Percentiles rank a stretch among this genome's conserved stretches.
phyloP scores from a whole-genome alignment of 1,284 basidiomycete species.

The Pyrrhoderma noxium region DNA sequence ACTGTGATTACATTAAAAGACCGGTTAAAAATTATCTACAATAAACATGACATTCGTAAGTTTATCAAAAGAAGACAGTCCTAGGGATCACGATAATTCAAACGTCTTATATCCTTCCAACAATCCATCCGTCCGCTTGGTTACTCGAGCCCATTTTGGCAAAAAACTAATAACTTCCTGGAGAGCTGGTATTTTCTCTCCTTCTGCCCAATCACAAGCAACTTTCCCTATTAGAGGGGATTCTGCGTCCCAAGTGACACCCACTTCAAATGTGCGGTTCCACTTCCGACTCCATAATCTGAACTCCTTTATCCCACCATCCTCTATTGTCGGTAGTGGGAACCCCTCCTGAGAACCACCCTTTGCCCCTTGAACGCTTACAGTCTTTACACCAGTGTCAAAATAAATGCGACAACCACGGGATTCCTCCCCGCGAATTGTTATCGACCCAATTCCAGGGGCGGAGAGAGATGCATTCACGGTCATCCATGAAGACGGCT shows the following conservation, averaged over 20 bases:
- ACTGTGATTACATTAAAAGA: too few species aligned
- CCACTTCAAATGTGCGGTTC: slow-evolving; percentile 50
- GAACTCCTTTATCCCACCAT: slow-evolving; percentile 37
- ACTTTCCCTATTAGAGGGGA: slow-evolving; percentile 41
- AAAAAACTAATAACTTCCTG: slow-evolving; percentile 63
- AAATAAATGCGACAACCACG: slow-evolving; percentile 59
- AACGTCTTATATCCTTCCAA: slow-evolving; percentile 52
- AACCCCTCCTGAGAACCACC: slow-evolving; percentile 39
- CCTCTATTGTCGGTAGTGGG: slow-evolving; percentile 27
- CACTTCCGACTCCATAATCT: slow-evolving; percentile 66
- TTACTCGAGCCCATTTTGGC: slow-evolving; percentile 59
- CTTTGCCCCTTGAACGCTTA: slow-evolving; percentile 28
- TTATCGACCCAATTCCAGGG: slow-evolving; percentile 36
- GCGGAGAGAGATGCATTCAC: slow-evolving; percentile 31
- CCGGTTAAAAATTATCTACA: too few species aligned
- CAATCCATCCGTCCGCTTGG: slow-evolving; percentile 52
- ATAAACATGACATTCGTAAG: too few species aligned
- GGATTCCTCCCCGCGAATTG: slow-evolving; percentile 48
- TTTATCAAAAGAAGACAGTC: too few species aligned
- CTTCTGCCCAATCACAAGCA: slow-evolving; percentile 67
- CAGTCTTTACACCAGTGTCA: slow-evolving; percentile 36
- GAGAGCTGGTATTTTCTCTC: slow-evolving; percentile 64
- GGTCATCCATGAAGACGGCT: slow-evolving; percentile 24
- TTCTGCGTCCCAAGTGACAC: slow-evolving; percentile 35
- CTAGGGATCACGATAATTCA: slow-evolving; percentile 1